Evolutionary conservation across 257 asterid genomes (phyloP).

Genomic region (Nemophila menziesii): DNA sequence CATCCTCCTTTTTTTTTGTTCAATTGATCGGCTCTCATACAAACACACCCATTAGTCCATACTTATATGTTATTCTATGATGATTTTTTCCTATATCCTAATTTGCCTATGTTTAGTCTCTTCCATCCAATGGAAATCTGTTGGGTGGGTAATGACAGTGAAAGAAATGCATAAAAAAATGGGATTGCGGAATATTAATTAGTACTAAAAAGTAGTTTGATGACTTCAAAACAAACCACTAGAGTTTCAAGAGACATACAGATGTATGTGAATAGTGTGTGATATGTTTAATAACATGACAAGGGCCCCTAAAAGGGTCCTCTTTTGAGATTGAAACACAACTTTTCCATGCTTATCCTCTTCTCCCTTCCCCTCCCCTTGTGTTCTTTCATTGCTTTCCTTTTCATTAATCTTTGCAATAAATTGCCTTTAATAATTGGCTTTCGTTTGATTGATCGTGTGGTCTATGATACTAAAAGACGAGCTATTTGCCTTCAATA

Average conservation of each 20-base stretch:
- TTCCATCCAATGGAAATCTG: slow-evolving; percentile 23
- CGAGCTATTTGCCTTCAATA: too few relatives aligned
- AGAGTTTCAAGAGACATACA: slow-evolving; percentile 15
- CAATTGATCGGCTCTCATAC: too few relatives aligned
- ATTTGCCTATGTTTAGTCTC: slow-evolving; percentile 15
- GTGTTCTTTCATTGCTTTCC: neutral
- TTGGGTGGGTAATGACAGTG: slow-evolving; percentile 12
- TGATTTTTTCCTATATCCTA: too few relatives aligned
- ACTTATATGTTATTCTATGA: too few relatives aligned
- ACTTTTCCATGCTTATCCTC: slow-evolving; percentile 20
- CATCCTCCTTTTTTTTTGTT: too few relatives aligned
- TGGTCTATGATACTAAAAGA: too few relatives aligned
- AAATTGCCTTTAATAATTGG: neutral
- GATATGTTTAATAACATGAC: slow-evolving; percentile 16
- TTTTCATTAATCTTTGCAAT: neutral
- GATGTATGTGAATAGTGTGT: slow-evolving; percentile 17
- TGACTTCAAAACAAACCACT: slow-evolving; percentile 20
- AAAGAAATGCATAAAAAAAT: slow-evolving; percentile 18
- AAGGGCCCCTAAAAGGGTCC: slow-evolving; percentile 21
- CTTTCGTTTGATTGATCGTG: neutral
- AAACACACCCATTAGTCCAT: too few relatives aligned
- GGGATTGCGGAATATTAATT: slow-evolving; percentile 14
- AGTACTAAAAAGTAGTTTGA: slow-evolving; percentile 6
- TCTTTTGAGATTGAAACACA: slow-evolving; percentile 17
- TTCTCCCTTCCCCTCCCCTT: slow-evolving; percentile 6